phyloP scores from a whole-genome alignment of 495 filamentous ascomycete species.

The Aspergillus leporis region DNA sequence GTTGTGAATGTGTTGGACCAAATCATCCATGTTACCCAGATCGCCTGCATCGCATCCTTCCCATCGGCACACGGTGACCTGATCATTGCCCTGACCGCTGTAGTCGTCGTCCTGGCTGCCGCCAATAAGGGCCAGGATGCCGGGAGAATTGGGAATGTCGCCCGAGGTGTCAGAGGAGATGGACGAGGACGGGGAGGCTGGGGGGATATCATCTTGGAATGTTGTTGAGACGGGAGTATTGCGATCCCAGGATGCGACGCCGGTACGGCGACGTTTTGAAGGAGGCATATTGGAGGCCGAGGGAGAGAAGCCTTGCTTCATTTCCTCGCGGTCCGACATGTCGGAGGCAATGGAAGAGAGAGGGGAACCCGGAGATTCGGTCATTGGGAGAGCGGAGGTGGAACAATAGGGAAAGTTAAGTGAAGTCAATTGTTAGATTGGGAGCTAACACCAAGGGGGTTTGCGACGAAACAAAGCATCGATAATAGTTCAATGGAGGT shows the following conservation, averaged over 20 bases:
- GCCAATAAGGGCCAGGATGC: constrained; percentile 45
- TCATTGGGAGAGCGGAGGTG: constrained; percentile 32
- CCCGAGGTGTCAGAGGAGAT: constrained; percentile 89
- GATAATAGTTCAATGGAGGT: background rate
- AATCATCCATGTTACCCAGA: constrained; percentile 85
- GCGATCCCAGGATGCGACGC: constrained; percentile 49
- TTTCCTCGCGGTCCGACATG: constrained; percentile 49
- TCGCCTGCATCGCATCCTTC: constrained; percentile 80
- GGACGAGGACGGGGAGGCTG: constrained; percentile 49
- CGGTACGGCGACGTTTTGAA: constrained; percentile 53
- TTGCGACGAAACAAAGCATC: background rate
- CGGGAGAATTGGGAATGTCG: constrained; percentile 61
- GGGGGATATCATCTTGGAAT: constrained; percentile 41
- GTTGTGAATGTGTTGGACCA: constrained; percentile 91
- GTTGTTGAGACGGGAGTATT: constrained; percentile 48
- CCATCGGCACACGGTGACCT: constrained; percentile 89
- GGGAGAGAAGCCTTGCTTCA: constrained; percentile 47
- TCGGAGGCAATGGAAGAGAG: constrained; percentile 54
- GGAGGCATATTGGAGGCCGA: constrained; percentile 48
- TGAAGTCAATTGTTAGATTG: constrained; percentile 1
- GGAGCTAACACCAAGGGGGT: background rate
- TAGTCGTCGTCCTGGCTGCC: constrained; percentile 72
- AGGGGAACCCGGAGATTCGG: constrained; percentile 51
- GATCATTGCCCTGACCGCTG: constrained; percentile 72
- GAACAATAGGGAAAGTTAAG: constrained; percentile 5